Evolutionary conservation across 768 basidiomycete genomes (phyloP).

Genomic region (Boletus subcaerulescens): DNA sequence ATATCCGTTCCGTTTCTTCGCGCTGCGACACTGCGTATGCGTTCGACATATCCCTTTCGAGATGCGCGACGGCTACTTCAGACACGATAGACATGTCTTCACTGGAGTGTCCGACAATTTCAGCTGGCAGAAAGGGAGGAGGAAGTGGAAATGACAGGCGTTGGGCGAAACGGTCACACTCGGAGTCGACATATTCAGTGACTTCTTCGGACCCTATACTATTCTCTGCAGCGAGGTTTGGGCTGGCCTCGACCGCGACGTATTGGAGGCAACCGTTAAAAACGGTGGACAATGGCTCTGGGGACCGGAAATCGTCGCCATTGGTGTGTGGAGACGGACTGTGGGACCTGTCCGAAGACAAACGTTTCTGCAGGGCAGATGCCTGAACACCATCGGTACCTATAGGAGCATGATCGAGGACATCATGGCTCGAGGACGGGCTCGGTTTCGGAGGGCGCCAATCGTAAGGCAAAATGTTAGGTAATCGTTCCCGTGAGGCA

Average conservation of each 20-base stretch:
- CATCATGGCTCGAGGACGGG: background rate
- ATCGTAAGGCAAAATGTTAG: background rate
- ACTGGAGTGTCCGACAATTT: background rate
- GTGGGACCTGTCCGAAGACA: background rate
- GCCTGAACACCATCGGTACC: background rate
- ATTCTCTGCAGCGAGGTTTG: background rate
- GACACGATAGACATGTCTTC: background rate
- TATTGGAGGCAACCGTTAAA: background rate
- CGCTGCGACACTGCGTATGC: background rate
- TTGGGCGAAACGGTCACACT: background rate
- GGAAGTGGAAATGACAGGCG: slow-evolving; percentile 24
- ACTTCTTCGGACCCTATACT: background rate
- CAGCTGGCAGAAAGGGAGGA: slow-evolving; percentile 7
- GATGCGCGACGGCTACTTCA: background rate
- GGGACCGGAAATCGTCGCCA: background rate
- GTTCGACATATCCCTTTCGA: background rate
- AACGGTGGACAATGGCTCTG: background rate
- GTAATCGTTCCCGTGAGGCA: background rate
- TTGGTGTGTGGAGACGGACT: background rate
- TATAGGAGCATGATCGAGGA: background rate
- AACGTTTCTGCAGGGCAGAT: background rate
- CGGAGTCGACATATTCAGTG: background rate
- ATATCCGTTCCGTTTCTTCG: slow-evolving; percentile 1
- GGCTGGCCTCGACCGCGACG: background rate
- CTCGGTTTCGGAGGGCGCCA: background rate